Evolutionary conservation across 495 filamentous ascomycete species (phyloP).

Genomic region (Hypoxylon crocopeplum): DNA sequence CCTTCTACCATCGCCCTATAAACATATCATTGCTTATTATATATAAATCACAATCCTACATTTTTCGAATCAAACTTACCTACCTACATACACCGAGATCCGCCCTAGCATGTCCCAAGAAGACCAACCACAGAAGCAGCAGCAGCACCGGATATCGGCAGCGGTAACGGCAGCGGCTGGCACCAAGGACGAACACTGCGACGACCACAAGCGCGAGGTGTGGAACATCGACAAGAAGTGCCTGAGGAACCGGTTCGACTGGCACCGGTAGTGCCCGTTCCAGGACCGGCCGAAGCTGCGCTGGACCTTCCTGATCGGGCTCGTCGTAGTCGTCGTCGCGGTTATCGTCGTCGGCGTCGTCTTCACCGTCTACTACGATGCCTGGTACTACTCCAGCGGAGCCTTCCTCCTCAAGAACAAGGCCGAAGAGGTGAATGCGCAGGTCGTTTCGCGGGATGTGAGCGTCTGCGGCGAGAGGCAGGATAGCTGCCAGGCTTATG

Average conservation of each 20-base stretch:
- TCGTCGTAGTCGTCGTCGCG: slow-evolving; percentile 27
- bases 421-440: background rate
- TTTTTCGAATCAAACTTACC: background rate
- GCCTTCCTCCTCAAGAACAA: slow-evolving; percentile 25
- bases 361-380: slow-evolving; percentile 34
- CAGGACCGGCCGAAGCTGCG: slow-evolving; percentile 33
- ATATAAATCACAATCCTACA: background rate
- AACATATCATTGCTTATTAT: too few species aligned
- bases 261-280: slow-evolving; percentile 30
- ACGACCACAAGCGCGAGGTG: slow-evolving; percentile 7
- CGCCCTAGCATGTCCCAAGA: too few species aligned
- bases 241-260: slow-evolving; percentile 14
- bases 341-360: slow-evolving; percentile 31
- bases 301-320: slow-evolving; percentile 30
- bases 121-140: background rate
- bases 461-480: slow-evolving; percentile 6
- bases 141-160: background rate
- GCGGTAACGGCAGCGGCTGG: background rate
- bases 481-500: slow-evolving; percentile 27
- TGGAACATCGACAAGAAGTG: slow-evolving; percentile 14
- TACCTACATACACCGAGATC: background rate
- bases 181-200: slow-evolving; percentile 22
- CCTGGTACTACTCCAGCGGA: slow-evolving; percentile 33
- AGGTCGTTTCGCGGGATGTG: background rate
- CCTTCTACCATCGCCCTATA: too few species aligned